A percentile compares a stretch with the other conserved stretches of the same genome.
phyloP scores from a whole-genome alignment of 208 protist genomes.

The Leishmania amazonensis region DNA sequence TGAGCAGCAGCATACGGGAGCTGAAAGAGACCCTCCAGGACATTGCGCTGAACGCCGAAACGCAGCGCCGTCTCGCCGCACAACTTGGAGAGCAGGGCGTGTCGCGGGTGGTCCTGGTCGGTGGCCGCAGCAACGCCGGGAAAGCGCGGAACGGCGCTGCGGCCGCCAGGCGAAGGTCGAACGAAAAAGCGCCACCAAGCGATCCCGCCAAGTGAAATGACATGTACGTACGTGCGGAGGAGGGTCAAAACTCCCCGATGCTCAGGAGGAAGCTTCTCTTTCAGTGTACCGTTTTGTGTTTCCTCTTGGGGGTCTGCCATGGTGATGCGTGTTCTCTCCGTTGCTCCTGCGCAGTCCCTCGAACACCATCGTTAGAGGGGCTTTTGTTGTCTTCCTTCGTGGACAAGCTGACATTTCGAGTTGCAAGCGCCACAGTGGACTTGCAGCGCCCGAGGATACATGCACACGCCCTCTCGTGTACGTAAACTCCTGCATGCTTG shows the following conservation, averaged over 20 bases:
- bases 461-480: not conserved
- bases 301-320: not conserved
- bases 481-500: not conserved
- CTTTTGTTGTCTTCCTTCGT: not conserved
- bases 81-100: slow-evolving; percentile 37
- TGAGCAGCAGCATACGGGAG: slow-evolving; percentile 52
- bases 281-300: not conserved
- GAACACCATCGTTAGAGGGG: not conserved
- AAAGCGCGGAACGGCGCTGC: not conserved
- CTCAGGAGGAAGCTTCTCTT: not conserved
- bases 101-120: slow-evolving; percentile 36
- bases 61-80: slow-evolving; percentile 37
- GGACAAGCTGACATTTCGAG: not conserved
- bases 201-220: not conserved
- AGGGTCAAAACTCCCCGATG: not conserved
- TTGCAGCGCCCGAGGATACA: not conserved
- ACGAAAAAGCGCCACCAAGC: slow-evolving; percentile 5
- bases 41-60: slow-evolving; percentile 56
- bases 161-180: slow-evolving; percentile 6
- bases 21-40: slow-evolving; percentile 65
- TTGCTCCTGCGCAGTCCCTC: not conserved
- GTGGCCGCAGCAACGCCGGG: not conserved
- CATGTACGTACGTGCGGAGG: not conserved
- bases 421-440: not conserved
- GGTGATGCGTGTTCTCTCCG: not conserved